Evolutionary conservation across 257 asterid species (phyloP), one percentile per base, ranked within the genome.

Genomic region (Scutellaria barbata): DNA sequence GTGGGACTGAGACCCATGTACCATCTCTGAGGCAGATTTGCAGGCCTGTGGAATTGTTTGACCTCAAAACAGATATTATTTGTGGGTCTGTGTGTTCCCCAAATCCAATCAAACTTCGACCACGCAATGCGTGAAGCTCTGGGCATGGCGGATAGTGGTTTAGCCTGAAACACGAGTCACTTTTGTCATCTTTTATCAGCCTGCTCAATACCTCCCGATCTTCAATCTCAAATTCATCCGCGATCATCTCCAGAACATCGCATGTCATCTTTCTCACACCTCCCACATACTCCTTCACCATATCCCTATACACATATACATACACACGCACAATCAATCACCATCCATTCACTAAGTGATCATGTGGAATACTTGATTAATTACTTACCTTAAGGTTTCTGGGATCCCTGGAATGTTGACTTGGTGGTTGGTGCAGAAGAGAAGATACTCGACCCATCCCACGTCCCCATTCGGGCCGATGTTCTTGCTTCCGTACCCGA

Each of bases 1-100:
- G 59, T 17, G 86, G 84, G 78, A 85, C 88, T 0, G 90, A 66
- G 56, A 73, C 80, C 90, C 90, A 85, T 8, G 83, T 41, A 12
- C 82, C 86, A 11, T 85, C 85, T 4, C 12, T 30, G 46, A 61
- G 76, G 35, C 77, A 74, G 40, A 85, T 85, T 79, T 85, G 83
- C 3, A 85, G 84, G 35, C 90, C 90, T 0, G 86, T 42, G 0
- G 69, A 73, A 55, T 72, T 79, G 78, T 85, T 85, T 10, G 90
- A 85, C 57, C 90, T 78, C 0, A 79, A 33, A 7, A 81, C 82
- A 2, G 90, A 82, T 22, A 85, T 74, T 8, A 85, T 76, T 48
- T 85, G 90, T 7, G 90, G 90, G 83, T 85, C 90, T 1, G 90
- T 85, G 68, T 85, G 90, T 17, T 82, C 92, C 7, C 92, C 92